These are phyloP conservation scores for Starmerella floricola DNA, from an alignment of 805 yeast genomes.

Conservation along the genomic window DNA sequence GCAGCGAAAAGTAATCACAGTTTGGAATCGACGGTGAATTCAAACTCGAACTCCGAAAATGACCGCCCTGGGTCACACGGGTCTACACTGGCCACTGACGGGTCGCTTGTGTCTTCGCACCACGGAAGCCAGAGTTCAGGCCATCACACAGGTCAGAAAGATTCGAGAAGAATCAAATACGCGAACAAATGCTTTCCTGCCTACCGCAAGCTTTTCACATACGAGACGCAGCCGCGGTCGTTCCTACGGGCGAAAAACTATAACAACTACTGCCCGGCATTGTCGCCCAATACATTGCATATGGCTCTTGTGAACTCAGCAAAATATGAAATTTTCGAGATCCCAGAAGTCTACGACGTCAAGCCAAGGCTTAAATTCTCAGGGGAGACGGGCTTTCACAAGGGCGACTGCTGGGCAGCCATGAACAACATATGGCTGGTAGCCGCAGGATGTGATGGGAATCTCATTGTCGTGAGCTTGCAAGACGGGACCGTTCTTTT, in stretches of 20 bases:
- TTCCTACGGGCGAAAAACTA: constrained; percentile 36
- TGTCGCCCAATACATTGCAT: constrained; percentile 50
- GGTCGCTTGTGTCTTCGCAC: background rate
- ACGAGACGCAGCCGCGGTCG: constrained; percentile 41
- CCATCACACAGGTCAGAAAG: background rate
- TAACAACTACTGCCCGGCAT: constrained; percentile 41
- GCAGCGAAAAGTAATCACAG: no score
- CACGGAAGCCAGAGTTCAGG: no score
- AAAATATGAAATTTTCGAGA: constrained; percentile 62
- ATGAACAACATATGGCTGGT: constrained; percentile 49
- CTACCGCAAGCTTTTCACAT: constrained; percentile 50
- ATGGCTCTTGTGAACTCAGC: constrained; percentile 56
- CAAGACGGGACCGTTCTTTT: constrained; percentile 52
- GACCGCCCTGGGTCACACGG: no score
- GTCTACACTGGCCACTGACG: no score
- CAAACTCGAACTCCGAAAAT: no score
- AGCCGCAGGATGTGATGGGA: constrained; percentile 62
- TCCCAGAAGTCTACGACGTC: constrained; percentile 35
- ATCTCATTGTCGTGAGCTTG: constrained; percentile 53
- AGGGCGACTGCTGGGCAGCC: constrained; percentile 17
- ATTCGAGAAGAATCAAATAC: constrained; percentile 27
- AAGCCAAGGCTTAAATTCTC: constrained; percentile 51
- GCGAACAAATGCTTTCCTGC: constrained; percentile 76
- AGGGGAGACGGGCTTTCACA: constrained; percentile 41
- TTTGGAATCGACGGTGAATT: no score